phyloP scores from a whole-genome alignment of 2,329 filamentous ascomycete genomes.

The Drechslerella dactyloides region DNA sequence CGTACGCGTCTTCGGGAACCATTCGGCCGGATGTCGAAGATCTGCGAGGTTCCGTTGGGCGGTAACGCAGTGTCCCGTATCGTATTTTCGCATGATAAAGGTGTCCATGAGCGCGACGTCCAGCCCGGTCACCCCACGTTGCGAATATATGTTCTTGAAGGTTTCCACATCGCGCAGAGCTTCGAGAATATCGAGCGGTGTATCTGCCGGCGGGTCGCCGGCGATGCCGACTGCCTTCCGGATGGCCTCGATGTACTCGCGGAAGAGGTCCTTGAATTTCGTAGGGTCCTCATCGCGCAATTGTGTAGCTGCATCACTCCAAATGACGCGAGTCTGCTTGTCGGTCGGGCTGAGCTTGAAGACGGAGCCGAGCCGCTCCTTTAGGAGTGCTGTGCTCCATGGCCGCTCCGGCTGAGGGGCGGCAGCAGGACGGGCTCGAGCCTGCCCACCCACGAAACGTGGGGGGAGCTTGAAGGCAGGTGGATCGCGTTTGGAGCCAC shows the following conservation, averaged over 20 bases:
- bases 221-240: conserved; percentile 12
- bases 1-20: conserved; percentile 83
- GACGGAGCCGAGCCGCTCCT: conserved; percentile 31
- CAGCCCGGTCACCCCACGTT: conserved; percentile 27
- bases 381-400: conserved; percentile 34
- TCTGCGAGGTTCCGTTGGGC: conserved; percentile 38
- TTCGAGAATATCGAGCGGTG: conserved; percentile 6
- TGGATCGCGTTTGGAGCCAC: no score
- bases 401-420: conserved; percentile 14
- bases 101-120: conserved; percentile 48
- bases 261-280: conserved; percentile 37
- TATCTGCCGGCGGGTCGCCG: conserved; percentile 5
- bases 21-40: conserved; percentile 71
- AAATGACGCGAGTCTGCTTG: conserved; percentile 31
- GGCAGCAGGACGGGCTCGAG: background rate
- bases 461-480: background rate
- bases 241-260: conserved; percentile 41
- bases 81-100: conserved; percentile 42
- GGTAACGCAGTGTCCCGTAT: conserved; percentile 24
- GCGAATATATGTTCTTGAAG: conserved; percentile 41
- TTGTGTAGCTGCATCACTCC: conserved; percentile 27
- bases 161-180: conserved; percentile 12
- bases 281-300: conserved; percentile 29
- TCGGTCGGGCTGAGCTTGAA: conserved; percentile 30
- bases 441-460: background rate